A percentile compares a stretch with the other conserved stretches of the same genome.
Evolutionary conservation across 164 flowering plant species (phyloP).

Genomic region (Vitis labrusca): DNA sequence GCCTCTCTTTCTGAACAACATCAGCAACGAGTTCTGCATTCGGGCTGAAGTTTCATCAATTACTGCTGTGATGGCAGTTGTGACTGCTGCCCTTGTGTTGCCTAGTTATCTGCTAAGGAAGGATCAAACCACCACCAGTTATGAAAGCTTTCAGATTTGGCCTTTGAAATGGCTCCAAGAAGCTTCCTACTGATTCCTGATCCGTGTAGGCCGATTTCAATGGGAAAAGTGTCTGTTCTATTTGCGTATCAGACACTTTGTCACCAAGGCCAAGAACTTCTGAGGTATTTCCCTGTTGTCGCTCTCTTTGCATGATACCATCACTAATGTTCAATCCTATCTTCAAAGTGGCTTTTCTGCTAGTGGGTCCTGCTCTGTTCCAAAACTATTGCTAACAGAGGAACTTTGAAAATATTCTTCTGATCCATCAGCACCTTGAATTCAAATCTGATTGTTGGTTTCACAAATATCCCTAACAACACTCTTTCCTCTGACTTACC

Average conservation of each 20-base stretch:
- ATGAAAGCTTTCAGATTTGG: constrained; percentile 83
- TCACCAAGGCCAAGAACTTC: constrained; percentile 18
- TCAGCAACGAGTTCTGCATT: too few relatives aligned
- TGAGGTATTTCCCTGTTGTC: constrained; percentile 9
- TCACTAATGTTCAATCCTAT: constrained; percentile 15
- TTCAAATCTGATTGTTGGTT: not conserved
- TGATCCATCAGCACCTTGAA: constrained; percentile 12
- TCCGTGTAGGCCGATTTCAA: constrained; percentile 61
- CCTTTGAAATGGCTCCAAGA: constrained; percentile 85
- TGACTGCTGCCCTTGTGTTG: too few relatives aligned
- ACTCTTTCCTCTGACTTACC: constrained; percentile 16
- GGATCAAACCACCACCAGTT: constrained; percentile 92
- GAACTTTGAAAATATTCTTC: constrained; percentile 19
- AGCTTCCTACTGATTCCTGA: constrained; percentile 64
- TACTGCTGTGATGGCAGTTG: too few relatives aligned
- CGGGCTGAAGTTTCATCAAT: too few relatives aligned
- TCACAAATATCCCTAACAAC: constrained; percentile 1
- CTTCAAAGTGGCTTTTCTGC: constrained; percentile 16
- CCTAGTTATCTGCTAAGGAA: constrained; percentile 73
- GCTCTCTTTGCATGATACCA: constrained; percentile 14
- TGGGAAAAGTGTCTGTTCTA: constrained; percentile 73
- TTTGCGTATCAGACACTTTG: constrained; percentile 35
- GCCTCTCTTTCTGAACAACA: too few relatives aligned
- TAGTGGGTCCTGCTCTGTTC: constrained; percentile 16
- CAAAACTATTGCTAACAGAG: constrained; percentile 20